Conservation (phyloP, 2,329 filamentous ascomycete species). For the Penicillium sp. region DNA sequence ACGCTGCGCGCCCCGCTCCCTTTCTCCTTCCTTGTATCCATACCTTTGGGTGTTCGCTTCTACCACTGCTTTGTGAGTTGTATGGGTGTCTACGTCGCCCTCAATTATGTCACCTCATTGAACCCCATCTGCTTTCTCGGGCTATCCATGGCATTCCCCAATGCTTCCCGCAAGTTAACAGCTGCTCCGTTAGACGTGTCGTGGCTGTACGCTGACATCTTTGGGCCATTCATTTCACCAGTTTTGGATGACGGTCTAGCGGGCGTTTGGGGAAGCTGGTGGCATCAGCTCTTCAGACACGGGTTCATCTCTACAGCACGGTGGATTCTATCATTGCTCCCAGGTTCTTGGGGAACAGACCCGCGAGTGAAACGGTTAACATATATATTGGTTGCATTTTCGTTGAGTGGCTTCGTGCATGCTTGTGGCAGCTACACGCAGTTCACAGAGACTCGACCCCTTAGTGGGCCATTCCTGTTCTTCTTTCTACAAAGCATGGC, state of each 20-base stretch:
- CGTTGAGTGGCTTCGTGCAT: constrained; percentile 57
- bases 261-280: constrained; percentile 82
- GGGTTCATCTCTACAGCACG: constrained; percentile 45
- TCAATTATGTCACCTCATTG: constrained; percentile 62
- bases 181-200: constrained; percentile 61
- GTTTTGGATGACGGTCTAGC: constrained; percentile 64
- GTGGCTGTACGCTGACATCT: constrained; percentile 63
- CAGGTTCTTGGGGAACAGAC: constrained; percentile 19
- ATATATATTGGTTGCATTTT: constrained; percentile 33
- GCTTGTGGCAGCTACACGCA: constrained; percentile 67
- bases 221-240: constrained; percentile 48
- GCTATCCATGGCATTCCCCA: constrained; percentile 48
- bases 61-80: constrained; percentile 61
- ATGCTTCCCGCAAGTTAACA: constrained; percentile 56
- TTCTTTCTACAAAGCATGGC: constrained; percentile 71
- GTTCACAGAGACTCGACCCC: constrained; percentile 59
- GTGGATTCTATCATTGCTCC: constrained; percentile 36
- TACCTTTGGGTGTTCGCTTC: constrained; percentile 49
- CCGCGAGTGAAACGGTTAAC: constrained; percentile 20
- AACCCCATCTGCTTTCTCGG: constrained; percentile 62
- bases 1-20: constrained; percentile 45
- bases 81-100: constrained; percentile 57
- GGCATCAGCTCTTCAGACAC: constrained; percentile 87
- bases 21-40: constrained; percentile 45
- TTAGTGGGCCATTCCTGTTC: constrained; percentile 60